Evolutionary conservation across 257 asterid species (phyloP).

Genomic region (Anisodus acutangulus): DNA sequence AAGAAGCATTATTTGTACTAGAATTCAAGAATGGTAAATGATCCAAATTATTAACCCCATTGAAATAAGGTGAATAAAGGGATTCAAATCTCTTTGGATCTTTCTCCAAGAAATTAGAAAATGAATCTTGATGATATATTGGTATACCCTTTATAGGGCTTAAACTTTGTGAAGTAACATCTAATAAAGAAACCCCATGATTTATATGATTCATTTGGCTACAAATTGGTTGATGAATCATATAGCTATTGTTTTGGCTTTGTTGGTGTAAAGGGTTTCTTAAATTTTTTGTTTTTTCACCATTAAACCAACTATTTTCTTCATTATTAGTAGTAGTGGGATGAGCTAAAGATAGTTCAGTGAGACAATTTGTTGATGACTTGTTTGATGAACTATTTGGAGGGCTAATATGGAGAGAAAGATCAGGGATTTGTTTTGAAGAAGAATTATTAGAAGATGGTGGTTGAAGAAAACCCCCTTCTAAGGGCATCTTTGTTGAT

Average conservation of each 20-base stretch:
- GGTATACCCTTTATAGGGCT: slow-evolving; percentile 47
- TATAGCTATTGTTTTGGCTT: neutral
- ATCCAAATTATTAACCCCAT: slow-evolving; percentile 38
- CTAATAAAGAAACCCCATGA: slow-evolving; percentile 34
- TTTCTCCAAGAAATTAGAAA: slow-evolving; percentile 34
- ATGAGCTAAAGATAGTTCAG: slow-evolving; percentile 27
- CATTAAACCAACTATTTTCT: neutral
- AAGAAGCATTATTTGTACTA: slow-evolving; percentile 36
- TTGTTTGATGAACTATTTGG: slow-evolving; percentile 20
- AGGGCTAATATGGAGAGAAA: slow-evolving; percentile 37
- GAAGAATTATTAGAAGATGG: slow-evolving; percentile 25
- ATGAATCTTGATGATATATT: slow-evolving; percentile 47
- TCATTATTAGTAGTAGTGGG: neutral
- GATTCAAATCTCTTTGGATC: slow-evolving; percentile 49
- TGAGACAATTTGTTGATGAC: neutral
- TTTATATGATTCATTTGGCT: slow-evolving; percentile 10
- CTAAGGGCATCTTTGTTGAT: slow-evolving; percentile 29
- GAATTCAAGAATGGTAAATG: slow-evolving; percentile 40
- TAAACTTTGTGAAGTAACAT: neutral
- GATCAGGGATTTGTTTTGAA: slow-evolving; percentile 30
- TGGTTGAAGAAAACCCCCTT: slow-evolving; percentile 33
- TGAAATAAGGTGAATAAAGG: slow-evolving; percentile 32
- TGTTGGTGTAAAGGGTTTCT: slow-evolving; percentile 21
- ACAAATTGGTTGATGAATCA: neutral
- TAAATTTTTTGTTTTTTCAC: neutral